Evolutionary conservation across 306 rosid genomes (phyloP), one percentile per base, ranked within the genome.

Genomic region (Dalbergia oliveri): DNA sequence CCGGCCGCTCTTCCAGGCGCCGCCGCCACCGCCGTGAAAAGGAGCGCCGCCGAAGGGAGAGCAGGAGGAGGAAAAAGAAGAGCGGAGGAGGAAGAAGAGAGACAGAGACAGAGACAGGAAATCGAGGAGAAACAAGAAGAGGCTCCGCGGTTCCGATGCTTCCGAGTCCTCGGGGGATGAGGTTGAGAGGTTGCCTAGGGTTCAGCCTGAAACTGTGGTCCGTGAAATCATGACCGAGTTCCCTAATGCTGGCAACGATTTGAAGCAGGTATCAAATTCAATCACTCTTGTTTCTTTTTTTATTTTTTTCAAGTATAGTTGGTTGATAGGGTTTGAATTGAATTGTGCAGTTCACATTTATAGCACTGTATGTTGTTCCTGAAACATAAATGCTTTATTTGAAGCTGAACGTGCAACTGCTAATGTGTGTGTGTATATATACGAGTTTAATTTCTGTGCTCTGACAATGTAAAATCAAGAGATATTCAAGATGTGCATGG

Each of bases 201-300:
- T 78, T 81, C 83, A 87, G 7, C 94, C 97, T 34, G 82, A 85
- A 79, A 64, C 54, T 4, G 86, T 80, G 34, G 56, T 92, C 31
- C 81, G 66, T 8, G 87, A 86, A 35, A 79, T 94, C 88, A 78
- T 92, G 89, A 82, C 33, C 13, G 87, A 87, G 69, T 94, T 94
- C 49, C 97, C 97, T 60, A 86, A 84, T 50, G 93, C 87, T 58
- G 93, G 86, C 77, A 87, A 79, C 79, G 96, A 94, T 71, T 87
- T 94, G 84, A 87, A 83, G 58, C 92, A 84, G 98, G 98, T 94
- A 62, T 21, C 8, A 49, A 49, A 15, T 15, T 26, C 6, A 31
- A 54, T 77, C 59, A 0, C 26, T 66, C 8, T 5, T 60, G 1
- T 51, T 16, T 5, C n/a, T 5, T 34, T 33, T 15, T 58, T 9